Conservation (phyloP, 352 stramenopile genomes). For the Globisporangium cylindrosporum region DNA sequence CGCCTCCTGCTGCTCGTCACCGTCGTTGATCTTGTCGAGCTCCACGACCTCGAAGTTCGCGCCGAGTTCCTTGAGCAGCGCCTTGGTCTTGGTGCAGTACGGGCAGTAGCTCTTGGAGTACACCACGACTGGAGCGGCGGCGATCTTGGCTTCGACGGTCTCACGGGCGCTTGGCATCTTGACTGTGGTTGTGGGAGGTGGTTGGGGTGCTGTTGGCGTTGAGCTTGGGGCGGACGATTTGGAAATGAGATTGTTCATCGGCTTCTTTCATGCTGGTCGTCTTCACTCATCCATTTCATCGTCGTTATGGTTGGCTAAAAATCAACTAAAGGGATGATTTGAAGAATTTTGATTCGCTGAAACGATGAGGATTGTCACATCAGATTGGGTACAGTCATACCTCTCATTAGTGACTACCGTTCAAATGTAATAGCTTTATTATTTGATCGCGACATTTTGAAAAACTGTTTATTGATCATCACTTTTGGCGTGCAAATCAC, state of each 20-base stretch:
- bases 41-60: constrained; percentile 58
- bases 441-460: too few relatives aligned
- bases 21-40: constrained; percentile 48
- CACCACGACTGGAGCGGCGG: constrained; percentile 51
- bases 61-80: constrained; percentile 51
- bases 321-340: too few relatives aligned
- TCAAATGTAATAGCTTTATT: too few relatives aligned
- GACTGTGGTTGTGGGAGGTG: constrained; percentile 3
- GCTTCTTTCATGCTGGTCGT: not conserved
- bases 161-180: constrained; percentile 63
- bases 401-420: too few relatives aligned
- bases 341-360: not conserved
- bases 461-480: too few relatives aligned
- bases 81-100: constrained; percentile 88
- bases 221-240: not conserved
- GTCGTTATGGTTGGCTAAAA: not conserved
- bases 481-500: too few relatives aligned
- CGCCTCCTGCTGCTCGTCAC: constrained; percentile 57
- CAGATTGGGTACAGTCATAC: not conserved
- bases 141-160: constrained; percentile 62
- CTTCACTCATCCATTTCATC: not conserved
- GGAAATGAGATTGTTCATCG: not conserved
- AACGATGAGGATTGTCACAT: not conserved
- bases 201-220: not conserved
- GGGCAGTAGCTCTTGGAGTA: constrained; percentile 96